Evolutionary conservation across 1,139 yeast species (phyloP), one percentile per base, ranked within the genome.

Genomic region (Geotrichum histeridarum): DNA sequence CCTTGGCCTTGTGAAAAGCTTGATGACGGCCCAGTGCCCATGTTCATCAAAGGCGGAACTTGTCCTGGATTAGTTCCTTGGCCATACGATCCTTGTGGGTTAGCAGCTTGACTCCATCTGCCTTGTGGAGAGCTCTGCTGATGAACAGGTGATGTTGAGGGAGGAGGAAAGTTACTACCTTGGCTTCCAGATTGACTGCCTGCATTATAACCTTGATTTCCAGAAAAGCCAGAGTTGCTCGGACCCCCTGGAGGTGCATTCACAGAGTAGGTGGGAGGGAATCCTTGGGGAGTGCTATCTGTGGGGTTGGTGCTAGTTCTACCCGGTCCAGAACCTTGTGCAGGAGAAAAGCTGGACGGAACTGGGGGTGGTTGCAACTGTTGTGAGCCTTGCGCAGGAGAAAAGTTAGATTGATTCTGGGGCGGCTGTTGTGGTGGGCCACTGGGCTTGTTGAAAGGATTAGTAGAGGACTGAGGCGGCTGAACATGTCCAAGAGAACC

Each of bases 401-500:
- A 37, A n/a, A 37, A 37, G 9, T 6, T 17, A 6, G 39, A n/a
- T 37, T 37, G 39, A 3, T 15, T 33, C 12, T 17, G 22, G 14
- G 44, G 14, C 27, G 22, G 44, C 12, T 27, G 22, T 27, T 42
- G 44, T 11, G 12, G n/a, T 12, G 4, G 44, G 2, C 31, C 8
- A 8, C 27, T 7, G 14, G 32, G 31, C 8, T 22, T 42, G 27
- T 42, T 22, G 14, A 42, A 42, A 27, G 44, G 44, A 27, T 42
- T 22, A 8, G 37, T 35, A 30, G 44, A 22, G 14, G 31, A 27
- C 15, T 12, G 15, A n/a, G 57, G 32, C 4, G 44, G 32, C 33
- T 42, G 44, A 42, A 64, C 62, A 44, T 67, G 70, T 5, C 64
- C 53, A 50, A 71, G 60, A 7, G 73, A 65, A 30, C 64, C 64